Evolutionary conservation across 129 eudicot genomes (phyloP).

Genomic region (Lactuca sativa): DNA sequence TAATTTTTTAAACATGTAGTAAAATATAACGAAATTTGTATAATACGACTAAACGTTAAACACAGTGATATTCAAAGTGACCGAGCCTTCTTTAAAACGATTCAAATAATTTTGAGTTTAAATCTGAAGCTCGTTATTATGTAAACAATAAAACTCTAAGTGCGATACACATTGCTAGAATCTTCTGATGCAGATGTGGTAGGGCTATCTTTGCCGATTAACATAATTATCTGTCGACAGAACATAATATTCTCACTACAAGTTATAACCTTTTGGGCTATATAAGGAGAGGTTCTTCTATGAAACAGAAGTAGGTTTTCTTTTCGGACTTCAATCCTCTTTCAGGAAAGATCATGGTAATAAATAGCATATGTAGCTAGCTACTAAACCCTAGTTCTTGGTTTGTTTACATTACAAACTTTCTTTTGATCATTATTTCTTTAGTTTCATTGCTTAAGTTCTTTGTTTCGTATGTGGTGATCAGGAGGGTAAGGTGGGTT

Average conservation of each 20-base stretch:
- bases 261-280: slow-evolving; percentile 47
- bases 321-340: slow-evolving; percentile 22
- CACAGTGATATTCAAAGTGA: background rate
- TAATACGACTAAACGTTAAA: background rate
- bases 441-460: background rate
- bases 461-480: background rate
- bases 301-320: slow-evolving; percentile 11
- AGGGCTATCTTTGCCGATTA: slow-evolving; percentile 45
- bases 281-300: slow-evolving; percentile 40
- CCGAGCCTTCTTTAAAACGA: background rate
- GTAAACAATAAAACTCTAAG: background rate
- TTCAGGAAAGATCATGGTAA: slow-evolving; percentile 37
- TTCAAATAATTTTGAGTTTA: too few relatives aligned
- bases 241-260: slow-evolving; percentile 41
- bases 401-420: background rate
- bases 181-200: slow-evolving; percentile 40
- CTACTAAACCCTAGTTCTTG: background rate
- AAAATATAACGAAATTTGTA: background rate
- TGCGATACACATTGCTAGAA: slow-evolving; percentile 38
- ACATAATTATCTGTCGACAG: slow-evolving; percentile 44
- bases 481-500: slow-evolving; percentile 68
- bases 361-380: slow-evolving; percentile 15
- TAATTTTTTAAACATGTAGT: background rate
- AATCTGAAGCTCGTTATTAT: background rate
- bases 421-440: slow-evolving; percentile 1